phyloP scores from a whole-genome alignment of 2,329 filamentous ascomycete genomes.

The Sarocladium brachiariae region DNA sequence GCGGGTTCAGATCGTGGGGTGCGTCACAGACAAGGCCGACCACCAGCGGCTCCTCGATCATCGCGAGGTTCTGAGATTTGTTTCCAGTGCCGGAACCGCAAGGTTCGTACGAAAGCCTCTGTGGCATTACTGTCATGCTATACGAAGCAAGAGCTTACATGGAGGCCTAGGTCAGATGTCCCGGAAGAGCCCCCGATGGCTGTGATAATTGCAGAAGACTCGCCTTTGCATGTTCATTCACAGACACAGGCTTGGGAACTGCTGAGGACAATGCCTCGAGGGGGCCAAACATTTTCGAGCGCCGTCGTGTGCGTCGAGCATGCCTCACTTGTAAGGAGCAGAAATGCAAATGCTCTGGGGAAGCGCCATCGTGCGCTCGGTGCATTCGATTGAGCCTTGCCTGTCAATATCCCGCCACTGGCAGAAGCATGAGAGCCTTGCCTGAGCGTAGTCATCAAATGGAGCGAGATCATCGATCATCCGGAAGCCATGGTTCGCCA shows the following conservation, averaged over 20 bases:
- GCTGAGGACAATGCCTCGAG: neutral
- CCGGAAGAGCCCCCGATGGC: neutral
- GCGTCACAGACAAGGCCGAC: neutral
- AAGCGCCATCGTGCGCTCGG: neutral
- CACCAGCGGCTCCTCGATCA: neutral
- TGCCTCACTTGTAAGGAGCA: neutral
- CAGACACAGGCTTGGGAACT: neutral
- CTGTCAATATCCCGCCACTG: neutral
- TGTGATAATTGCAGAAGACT: constrained; percentile 2
- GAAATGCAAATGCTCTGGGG: neutral
- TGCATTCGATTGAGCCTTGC: neutral
- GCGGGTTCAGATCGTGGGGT: neutral
- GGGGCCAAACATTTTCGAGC: neutral
- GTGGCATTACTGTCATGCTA: no score
- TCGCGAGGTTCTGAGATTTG: neutral
- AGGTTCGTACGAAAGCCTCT: no score
- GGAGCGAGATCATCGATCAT: neutral
- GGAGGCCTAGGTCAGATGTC: neutral
- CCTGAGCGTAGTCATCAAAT: no score
- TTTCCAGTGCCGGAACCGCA: neutral
- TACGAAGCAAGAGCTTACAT: no score
- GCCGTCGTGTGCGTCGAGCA: neutral
- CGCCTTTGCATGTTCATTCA: neutral
- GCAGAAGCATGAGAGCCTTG: neutral
- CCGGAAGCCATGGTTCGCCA: neutral